Evolutionary conservation across 2,329 filamentous ascomycete species (phyloP).

Genomic region (Chaetomiaceae sp.): DNA sequence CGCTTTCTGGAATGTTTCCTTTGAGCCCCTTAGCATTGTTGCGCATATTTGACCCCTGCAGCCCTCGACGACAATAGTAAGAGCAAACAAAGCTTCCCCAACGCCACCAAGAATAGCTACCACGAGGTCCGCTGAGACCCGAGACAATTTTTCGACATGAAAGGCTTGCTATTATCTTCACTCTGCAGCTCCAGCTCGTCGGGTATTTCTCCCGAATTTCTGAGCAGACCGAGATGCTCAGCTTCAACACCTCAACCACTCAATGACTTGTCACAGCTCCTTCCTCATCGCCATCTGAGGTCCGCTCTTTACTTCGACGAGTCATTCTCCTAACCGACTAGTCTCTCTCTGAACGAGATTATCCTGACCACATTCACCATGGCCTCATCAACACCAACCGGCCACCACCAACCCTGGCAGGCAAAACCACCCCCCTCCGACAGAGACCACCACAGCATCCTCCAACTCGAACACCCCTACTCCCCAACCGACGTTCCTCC

Average conservation of each 20-base stretch:
- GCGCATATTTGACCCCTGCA: background rate
- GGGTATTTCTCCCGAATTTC: background rate
- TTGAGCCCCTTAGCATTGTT: constrained; percentile 24
- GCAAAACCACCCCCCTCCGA: background rate
- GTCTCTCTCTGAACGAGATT: background rate
- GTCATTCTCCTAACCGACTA: background rate
- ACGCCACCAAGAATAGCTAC: constrained; percentile 1
- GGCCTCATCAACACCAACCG: background rate
- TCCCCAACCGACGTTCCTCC: background rate
- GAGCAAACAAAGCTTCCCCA: constrained; percentile 16
- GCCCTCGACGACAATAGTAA: constrained; percentile 24
- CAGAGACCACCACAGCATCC: background rate
- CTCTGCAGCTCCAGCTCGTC: background rate
- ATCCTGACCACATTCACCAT: background rate
- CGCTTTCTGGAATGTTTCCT: constrained; percentile 10
- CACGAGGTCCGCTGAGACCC: background rate
- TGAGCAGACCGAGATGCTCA: background rate
- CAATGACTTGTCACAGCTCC: background rate
- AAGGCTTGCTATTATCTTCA: background rate
- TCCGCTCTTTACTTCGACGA: background rate
- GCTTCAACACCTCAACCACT: background rate
- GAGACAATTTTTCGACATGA: background rate
- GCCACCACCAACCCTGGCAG: background rate
- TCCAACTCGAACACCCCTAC: background rate
- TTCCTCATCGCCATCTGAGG: background rate